Conservation (phyloP, 2,329 filamentous ascomycete genomes). For the Alternaria solani region DNA sequence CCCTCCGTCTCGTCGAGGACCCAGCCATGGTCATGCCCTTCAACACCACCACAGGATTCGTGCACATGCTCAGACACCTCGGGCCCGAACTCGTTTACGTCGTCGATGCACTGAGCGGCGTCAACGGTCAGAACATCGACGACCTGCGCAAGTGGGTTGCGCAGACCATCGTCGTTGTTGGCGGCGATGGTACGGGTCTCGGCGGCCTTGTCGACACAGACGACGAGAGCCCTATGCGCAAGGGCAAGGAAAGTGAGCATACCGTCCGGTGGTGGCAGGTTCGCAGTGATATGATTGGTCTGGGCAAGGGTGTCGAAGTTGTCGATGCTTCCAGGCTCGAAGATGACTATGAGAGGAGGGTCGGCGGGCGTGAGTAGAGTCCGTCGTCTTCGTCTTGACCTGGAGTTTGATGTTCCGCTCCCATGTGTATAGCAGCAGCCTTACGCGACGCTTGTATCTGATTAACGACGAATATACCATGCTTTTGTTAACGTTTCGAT, state of each 20-base stretch:
- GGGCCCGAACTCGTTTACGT: conserved; percentile 87
- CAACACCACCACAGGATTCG: conserved; percentile 80
- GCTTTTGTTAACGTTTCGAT: neutral
- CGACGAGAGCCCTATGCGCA: conserved; percentile 60
- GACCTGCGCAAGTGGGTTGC: conserved; percentile 70
- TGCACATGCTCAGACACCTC: conserved; percentile 86
- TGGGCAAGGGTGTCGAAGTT: conserved; percentile 86
- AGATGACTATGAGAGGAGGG: conserved; percentile 85
- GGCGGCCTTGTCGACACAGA: conserved; percentile 65
- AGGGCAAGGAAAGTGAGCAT: conserved; percentile 41
- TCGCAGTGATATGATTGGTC: conserved; percentile 76
- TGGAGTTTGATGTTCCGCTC: conserved; percentile 6
- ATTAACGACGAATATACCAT: conserved; percentile 14
- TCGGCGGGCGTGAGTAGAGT: conserved; percentile 65
- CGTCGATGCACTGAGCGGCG: conserved; percentile 81
- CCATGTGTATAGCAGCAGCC: conserved; percentile 12
- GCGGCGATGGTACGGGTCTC: conserved; percentile 54
- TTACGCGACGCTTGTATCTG: conserved; percentile 9
- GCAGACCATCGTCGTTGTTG: conserved; percentile 67
- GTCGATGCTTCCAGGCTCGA: conserved; percentile 83
- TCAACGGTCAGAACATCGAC: conserved; percentile 75
- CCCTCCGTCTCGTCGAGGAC: conserved; percentile 79
- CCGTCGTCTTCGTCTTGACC: neutral
- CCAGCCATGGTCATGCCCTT: conserved; percentile 90
- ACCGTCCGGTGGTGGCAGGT: conserved; percentile 75